Conservation (phyloP, 2,329 filamentous ascomycete genomes). For the Pseudogymnoascus sp. region DNA sequence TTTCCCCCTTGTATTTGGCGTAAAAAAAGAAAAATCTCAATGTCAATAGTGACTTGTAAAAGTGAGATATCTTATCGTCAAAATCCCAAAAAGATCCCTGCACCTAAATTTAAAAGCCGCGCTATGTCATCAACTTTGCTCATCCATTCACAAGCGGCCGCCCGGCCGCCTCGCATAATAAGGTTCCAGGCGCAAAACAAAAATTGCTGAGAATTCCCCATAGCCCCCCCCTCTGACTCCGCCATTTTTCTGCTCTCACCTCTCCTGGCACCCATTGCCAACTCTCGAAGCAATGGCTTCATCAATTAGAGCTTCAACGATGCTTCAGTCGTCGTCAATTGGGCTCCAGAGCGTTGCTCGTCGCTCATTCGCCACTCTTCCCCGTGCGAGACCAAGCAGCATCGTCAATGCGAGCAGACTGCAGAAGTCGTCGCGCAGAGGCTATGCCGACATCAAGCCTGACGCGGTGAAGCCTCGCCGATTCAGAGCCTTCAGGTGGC, state of each 20-base stretch:
- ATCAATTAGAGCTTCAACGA: slow-evolving; percentile 26
- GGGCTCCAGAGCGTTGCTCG: slow-evolving; percentile 21
- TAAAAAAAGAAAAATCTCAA: background rate
- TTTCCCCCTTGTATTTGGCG: background rate
- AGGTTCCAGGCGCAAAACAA: slow-evolving; percentile 8
- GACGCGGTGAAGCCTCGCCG: slow-evolving; percentile 35
- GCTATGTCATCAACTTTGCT: slow-evolving; percentile 8
- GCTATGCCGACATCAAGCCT: slow-evolving; percentile 30
- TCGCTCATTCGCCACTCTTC: slow-evolving; percentile 23
- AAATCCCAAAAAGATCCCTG: background rate
- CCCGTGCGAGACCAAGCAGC: slow-evolving; percentile 22
- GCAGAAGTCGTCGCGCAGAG: slow-evolving; percentile 35
- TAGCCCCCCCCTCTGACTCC: background rate
- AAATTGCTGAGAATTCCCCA: slow-evolving; percentile 8
- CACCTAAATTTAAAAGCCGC: slow-evolving; percentile 5
- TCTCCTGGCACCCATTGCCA: slow-evolving; percentile 12
- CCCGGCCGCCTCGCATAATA: slow-evolving; percentile 4
- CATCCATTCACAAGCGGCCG: slow-evolving; percentile 7
- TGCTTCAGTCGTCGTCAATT: slow-evolving; percentile 26
- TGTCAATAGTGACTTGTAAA: background rate
- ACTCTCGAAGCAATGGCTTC: slow-evolving; percentile 25
- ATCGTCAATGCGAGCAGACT: slow-evolving; percentile 22
- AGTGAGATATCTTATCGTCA: slow-evolving; percentile 7
- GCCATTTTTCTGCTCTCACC: background rate
- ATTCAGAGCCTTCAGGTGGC: slow-evolving; percentile 66